A percentile compares a stretch with the other conserved stretches of the same genome.
Conservation (phyloP, 345 rosid genomes). For the Corymbia maculata region DNA sequence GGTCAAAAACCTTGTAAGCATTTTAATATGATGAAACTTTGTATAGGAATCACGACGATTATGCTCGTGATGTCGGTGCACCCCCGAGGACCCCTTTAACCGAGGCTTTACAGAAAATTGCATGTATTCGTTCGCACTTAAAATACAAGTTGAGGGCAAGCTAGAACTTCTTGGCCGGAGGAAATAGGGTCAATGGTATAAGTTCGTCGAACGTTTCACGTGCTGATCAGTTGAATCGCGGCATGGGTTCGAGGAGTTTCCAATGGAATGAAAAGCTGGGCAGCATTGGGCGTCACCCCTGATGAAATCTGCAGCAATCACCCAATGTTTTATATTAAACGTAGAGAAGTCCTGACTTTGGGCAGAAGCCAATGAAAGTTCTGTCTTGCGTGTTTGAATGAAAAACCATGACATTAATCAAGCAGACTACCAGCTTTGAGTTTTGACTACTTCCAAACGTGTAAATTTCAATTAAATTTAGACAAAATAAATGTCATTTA, state of each 20-base stretch:
- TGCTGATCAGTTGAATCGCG: not conserved
- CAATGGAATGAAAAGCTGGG: not conserved
- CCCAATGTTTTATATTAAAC: not conserved
- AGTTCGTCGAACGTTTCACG: not conserved
- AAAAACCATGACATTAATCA: not conserved
- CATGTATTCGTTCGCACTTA: not conserved
- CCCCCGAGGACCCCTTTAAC: not conserved
- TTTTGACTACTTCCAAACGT: not conserved
- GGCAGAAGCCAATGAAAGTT: not conserved
- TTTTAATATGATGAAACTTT: not conserved
- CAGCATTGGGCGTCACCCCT: not conserved
- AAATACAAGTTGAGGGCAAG: not conserved
- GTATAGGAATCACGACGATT: not conserved
- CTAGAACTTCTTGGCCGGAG: not conserved
- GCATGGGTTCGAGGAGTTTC: not conserved
- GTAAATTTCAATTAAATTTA: not conserved
- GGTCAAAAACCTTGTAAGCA: not conserved
- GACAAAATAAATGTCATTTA: not conserved
- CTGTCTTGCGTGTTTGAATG: not conserved
- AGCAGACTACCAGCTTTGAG: not conserved
- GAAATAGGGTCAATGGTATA: not conserved
- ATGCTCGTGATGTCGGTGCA: not conserved
- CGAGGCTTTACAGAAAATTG: not conserved
- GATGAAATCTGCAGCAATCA: not conserved
- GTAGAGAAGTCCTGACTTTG: not conserved